These are phyloP conservation scores for Juncus inflexus DNA, from an alignment of 176 grass and related monocot genomes.

Conservation along the genomic window DNA sequence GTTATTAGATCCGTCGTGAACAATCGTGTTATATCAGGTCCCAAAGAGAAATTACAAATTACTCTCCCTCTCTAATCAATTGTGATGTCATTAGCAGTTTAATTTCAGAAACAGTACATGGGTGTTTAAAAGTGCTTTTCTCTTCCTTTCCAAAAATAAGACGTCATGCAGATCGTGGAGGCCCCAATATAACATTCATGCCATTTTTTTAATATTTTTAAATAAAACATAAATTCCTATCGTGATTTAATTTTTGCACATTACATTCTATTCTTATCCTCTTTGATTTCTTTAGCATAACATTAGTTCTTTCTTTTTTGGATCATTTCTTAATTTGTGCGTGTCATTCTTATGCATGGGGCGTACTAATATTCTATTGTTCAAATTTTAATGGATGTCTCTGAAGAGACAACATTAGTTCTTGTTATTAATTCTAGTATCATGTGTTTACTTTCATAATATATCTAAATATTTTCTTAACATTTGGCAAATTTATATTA, in stretches of 20 bases:
- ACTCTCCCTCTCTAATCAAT: background rate
- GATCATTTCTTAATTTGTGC: no score
- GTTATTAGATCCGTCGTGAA: no score
- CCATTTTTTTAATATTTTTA: conserved; percentile 15
- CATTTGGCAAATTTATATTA: background rate
- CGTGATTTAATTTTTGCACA: conserved; percentile 10
- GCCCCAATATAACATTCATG: conserved; percentile 18
- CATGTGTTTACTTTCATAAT: background rate
- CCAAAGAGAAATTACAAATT: conserved; percentile 2
- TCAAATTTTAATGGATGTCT: no score
- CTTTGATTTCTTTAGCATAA: background rate
- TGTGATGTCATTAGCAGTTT: background rate
- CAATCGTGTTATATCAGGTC: no score
- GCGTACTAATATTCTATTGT: no score
- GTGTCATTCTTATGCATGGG: no score
- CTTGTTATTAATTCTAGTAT: no score
- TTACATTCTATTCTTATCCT: conserved; percentile 19
- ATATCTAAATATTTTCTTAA: background rate
- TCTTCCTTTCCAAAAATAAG: conserved; percentile 22
- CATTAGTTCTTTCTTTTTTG: background rate
- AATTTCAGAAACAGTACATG: conserved; percentile 22
- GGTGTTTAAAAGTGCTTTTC: background rate
- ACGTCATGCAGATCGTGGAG: conserved; percentile 25
- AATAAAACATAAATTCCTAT: conserved; percentile 12
- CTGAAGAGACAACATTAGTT: no score